A percentile compares a stretch with the other conserved stretches of the same genome.
Evolutionary conservation across 768 basidiomycete genomes (phyloP).

Genomic region (Psilocybe tampanensis): DNA sequence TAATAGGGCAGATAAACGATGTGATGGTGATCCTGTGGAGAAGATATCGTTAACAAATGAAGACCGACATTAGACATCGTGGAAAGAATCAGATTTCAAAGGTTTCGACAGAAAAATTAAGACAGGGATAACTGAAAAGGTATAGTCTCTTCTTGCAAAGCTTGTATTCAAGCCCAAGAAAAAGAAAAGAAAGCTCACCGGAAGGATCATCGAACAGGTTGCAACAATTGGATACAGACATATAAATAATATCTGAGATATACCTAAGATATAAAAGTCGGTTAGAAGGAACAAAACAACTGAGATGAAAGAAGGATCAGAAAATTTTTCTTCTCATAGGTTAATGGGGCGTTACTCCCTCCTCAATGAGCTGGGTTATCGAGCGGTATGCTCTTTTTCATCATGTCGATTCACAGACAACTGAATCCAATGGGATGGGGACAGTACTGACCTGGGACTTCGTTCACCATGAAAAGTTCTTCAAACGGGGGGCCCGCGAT

Average conservation of each 20-base stretch:
- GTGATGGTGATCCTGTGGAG: neutral
- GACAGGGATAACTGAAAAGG: conserved; percentile 78
- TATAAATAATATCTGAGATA: too few relatives aligned
- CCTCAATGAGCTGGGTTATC: conserved; percentile 96
- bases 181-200: conserved; percentile 8
- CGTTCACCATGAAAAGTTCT: neutral
- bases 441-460: neutral
- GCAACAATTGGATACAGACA: too few relatives aligned
- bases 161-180: neutral
- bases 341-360: conserved; percentile 86
- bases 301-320: conserved; percentile 34
- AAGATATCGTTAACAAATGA: neutral
- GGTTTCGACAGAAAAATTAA: conserved; percentile 66
- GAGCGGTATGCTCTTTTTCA: conserved; percentile 85
- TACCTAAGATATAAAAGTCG: neutral
- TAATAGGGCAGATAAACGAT: too few relatives aligned
- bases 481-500: neutral
- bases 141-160: conserved; percentile 40
- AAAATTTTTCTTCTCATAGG: conserved; percentile 62
- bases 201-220: neutral
- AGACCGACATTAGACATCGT: too few relatives aligned
- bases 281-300: neutral
- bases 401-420: conserved; percentile 26
- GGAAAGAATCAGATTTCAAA: conserved; percentile 37
- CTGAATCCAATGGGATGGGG: neutral